Evolutionary conservation across 371 early-diverging fungal species (phyloP).

Genomic region (Rhizopus stolonifer): DNA sequence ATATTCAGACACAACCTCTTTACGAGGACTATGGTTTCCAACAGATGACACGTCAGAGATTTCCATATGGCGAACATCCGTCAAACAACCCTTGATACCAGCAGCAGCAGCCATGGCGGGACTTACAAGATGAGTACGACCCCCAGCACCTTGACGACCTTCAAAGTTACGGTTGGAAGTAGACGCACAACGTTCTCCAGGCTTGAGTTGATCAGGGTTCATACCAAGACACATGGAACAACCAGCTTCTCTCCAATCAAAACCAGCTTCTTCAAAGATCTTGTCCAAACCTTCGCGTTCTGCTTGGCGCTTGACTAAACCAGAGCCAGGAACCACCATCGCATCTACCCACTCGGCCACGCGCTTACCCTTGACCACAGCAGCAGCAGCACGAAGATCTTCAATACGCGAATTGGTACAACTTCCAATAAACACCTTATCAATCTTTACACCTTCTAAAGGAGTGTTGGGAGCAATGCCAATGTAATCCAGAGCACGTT

Average conservation of each 20-base stretch:
- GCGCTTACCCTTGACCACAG: constrained; percentile 60
- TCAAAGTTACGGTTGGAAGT: constrained; percentile 76
- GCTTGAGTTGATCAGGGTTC: constrained; percentile 72
- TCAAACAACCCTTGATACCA: constrained; percentile 44
- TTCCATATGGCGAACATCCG: constrained; percentile 43
- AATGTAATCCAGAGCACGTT: constrained; percentile 64
- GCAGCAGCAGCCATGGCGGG: constrained; percentile 60
- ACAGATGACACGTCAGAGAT: constrained; percentile 13
- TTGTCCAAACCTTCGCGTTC: constrained; percentile 68
- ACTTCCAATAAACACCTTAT: constrained; percentile 71
- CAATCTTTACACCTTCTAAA: constrained; percentile 58
- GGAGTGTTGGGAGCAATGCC: constrained; percentile 62
- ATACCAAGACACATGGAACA: constrained; percentile 77
- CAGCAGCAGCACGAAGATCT: constrained; percentile 66
- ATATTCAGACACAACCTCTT: constrained; percentile 20
- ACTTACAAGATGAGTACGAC: constrained; percentile 55
- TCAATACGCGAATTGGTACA: constrained; percentile 79
- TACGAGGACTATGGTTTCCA: constrained; percentile 21
- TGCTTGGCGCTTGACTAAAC: constrained; percentile 67
- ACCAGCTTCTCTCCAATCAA: constrained; percentile 75
- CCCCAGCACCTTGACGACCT: constrained; percentile 68
- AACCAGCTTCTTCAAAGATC: constrained; percentile 68
- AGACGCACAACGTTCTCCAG: constrained; percentile 68
- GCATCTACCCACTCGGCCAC: constrained; percentile 65
- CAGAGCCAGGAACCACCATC: constrained; percentile 75